Base-by-base conservation (phyloP, 2,329 filamentous ascomycete species). In the Fusarium odoratissimum region DNA sequence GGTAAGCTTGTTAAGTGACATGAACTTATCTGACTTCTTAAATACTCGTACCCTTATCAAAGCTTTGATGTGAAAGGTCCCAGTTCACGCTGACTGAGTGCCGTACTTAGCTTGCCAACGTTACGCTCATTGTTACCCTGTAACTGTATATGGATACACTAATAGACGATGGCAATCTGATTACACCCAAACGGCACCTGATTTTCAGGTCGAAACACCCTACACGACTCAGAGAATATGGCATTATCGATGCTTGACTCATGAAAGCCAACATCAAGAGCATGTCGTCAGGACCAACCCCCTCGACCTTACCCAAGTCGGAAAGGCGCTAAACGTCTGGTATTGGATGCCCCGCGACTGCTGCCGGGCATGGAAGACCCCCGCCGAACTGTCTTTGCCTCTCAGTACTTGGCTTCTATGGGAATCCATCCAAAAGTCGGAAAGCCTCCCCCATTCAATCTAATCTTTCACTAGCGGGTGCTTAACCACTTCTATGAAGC, bases 351-450 rank as follows among this genome's bases (percentile, higher is more conserved):
- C 71, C 71, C 71, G 71, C 71, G 71, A 60, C 48, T 51, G 30
- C 67, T 42, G 57, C 56, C 56, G 17, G 23, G 42, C 42, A 69
- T 66, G 56, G 44, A 69, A 40, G 55, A 71, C 71, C 71, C 71
- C 71, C 71, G 67, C 71, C 60, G 56, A 25, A 52, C 45, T 48
- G 52, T 51, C 52, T 42, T 37, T 42, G 40, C 60, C 46, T 72
- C 69, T 51, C 48, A 51, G n/a, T 51, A 51, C 69, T 54, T 58
- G 59, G 55, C 67, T 67, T 71, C 52, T 51, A 54, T 66, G 59
- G 70, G 71, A 57, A 62, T 69, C 57, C 57, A 68, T 67, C 57
- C 56, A 71, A 73, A 73, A 71, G 62, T 68, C 64, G 58, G 58
- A 55, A 71, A 71, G 71, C 49, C 64, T 73, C 71, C 60, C 44